A percentile compares a stretch with the other conserved stretches of the same genome.
These are phyloP conservation scores for Neobulgaria alba DNA, from an alignment of 2,329 filamentous ascomycete species.

Conservation along the genomic window DNA sequence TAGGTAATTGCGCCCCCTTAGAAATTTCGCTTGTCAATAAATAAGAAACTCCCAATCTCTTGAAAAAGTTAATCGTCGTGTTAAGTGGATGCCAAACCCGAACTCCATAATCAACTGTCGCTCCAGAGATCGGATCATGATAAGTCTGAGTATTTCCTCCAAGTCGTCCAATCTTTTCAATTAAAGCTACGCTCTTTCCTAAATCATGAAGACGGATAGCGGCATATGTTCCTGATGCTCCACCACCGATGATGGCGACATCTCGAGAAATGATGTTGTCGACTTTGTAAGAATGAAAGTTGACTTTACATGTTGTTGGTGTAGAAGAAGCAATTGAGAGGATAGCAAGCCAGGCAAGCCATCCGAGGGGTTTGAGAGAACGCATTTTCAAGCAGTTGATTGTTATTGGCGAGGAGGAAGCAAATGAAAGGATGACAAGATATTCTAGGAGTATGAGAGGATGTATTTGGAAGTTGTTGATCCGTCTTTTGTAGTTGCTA, in stretches of 20 bases:
- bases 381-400: no score
- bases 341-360: no score
- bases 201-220: conserved; percentile 32
- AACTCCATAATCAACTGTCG: conserved; percentile 31
- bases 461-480: no score
- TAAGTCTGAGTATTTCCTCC: conserved; percentile 43
- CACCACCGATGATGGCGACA: conserved; percentile 33
- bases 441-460: no score
- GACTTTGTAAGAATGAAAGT: not conserved
- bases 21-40: not conserved
- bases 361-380: no score
- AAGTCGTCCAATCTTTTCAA: conserved; percentile 32
- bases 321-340: no score
- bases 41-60: conserved; percentile 34
- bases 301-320: not conserved
- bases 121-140: conserved; percentile 28
- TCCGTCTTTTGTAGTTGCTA: no score
- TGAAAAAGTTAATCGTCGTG: conserved; percentile 36
- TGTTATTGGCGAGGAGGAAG: no score
- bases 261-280: conserved; percentile 1
- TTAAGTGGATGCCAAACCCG: conserved; percentile 31
- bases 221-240: conserved; percentile 32
- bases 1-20: no score
- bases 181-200: conserved; percentile 30
- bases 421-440: no score